A percentile compares a stretch with the other conserved stretches of the same genome.
phyloP scores from a whole-genome alignment of 2,329 filamentous ascomycete species.

The Penicillium sp. region DNA sequence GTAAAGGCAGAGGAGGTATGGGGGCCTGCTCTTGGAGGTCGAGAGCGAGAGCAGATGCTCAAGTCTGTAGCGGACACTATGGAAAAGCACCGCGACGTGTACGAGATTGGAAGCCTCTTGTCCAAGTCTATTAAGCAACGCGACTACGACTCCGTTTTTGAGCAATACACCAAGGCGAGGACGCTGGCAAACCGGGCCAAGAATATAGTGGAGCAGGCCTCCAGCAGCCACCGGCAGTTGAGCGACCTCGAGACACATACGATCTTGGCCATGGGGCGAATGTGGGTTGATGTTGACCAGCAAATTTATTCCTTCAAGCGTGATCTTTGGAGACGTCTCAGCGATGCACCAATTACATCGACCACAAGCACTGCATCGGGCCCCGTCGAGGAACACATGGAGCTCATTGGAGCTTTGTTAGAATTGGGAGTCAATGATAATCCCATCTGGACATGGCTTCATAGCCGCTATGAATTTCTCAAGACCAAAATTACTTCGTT shows the following conservation, averaged over 20 bases:
- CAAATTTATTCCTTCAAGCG: conserved; percentile 84
- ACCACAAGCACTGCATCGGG: conserved; percentile 48
- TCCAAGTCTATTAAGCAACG: conserved; percentile 82
- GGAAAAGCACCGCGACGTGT: conserved; percentile 72
- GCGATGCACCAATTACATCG: conserved; percentile 58
- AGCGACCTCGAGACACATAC: conserved; percentile 78
- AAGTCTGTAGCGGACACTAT: conserved; percentile 71
- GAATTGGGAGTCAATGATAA: conserved; percentile 94
- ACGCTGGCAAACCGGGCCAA: conserved; percentile 74
- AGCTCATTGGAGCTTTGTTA: conserved; percentile 80
- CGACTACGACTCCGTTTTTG: conserved; percentile 81
- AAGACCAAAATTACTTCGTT: conserved; percentile 76
- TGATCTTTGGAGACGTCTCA: conserved; percentile 78
- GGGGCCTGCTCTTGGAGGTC: conserved; percentile 86
- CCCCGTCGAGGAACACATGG: conserved; percentile 77
- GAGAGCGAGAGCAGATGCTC: conserved; percentile 83
- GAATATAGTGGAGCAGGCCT: conserved; percentile 57
- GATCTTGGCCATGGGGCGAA: conserved; percentile 78
- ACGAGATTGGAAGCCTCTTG: conserved; percentile 72
- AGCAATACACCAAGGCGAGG: conserved; percentile 79
- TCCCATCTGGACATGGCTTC: conserved; percentile 92
- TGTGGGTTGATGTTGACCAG: conserved; percentile 91
- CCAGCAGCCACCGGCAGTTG: conserved; percentile 50
- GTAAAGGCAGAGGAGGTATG: conserved; percentile 96
- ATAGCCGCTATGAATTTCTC: conserved; percentile 81